Evolutionary conservation across 1,284 basidiomycete species (phyloP).

Genomic region (Cutaneotrichosporon sp.): DNA sequence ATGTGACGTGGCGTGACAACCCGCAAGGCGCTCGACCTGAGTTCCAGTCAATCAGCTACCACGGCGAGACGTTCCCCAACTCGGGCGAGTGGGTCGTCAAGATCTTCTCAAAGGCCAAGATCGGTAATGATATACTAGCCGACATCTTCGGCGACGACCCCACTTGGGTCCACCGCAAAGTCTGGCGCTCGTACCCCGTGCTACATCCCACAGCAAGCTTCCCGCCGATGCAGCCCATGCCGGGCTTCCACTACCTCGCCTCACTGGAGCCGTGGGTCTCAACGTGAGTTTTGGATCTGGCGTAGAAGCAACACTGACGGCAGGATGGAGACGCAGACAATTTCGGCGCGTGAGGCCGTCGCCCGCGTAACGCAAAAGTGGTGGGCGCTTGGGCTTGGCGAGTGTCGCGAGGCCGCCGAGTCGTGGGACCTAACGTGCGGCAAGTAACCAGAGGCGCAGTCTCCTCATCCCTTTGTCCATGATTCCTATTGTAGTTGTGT

Average conservation of each 20-base stretch:
- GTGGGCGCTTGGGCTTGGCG: slow-evolving; percentile 50
- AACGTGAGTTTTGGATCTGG: slow-evolving; percentile 39
- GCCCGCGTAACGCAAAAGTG: slow-evolving; percentile 67
- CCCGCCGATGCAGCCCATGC: slow-evolving; percentile 68
- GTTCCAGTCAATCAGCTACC: slow-evolving; percentile 85
- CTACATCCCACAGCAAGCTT: slow-evolving; percentile 64
- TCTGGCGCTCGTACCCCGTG: slow-evolving; percentile 53
- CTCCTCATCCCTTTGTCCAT: no score
- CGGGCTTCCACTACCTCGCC: slow-evolving; percentile 80
- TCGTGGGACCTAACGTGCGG: slow-evolving; percentile 46
- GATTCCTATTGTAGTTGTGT: no score
- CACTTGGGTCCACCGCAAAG: slow-evolving; percentile 76
- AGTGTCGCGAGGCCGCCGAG: slow-evolving; percentile 31
- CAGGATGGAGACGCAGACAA: slow-evolving; percentile 82
- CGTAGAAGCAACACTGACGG: slow-evolving; percentile 43
- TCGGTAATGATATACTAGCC: slow-evolving; percentile 66
- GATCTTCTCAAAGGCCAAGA: slow-evolving; percentile 68
- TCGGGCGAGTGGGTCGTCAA: slow-evolving; percentile 66
- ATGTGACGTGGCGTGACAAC: background rate
- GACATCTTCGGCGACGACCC: slow-evolving; percentile 58
- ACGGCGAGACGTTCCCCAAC: slow-evolving; percentile 55
- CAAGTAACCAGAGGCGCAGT: no score
- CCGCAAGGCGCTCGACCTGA: slow-evolving; percentile 56
- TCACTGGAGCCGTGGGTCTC: slow-evolving; percentile 71
- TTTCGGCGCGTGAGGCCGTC: slow-evolving; percentile 76